These are phyloP conservation scores for Cryomyces minteri DNA, from an alignment of 495 filamentous ascomycete species.

Conservation along the genomic window DNA sequence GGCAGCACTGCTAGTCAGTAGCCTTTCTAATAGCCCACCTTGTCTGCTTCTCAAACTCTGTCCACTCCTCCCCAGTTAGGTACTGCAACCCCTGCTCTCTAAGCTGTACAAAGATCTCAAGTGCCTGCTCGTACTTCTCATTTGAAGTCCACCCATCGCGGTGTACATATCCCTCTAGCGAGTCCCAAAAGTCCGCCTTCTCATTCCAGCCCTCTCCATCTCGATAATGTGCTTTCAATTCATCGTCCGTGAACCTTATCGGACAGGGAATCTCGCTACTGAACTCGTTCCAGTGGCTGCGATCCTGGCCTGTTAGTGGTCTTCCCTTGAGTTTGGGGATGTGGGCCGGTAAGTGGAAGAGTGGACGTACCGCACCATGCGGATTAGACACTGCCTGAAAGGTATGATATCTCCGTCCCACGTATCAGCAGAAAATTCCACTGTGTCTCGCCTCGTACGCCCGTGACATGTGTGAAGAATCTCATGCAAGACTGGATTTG, in stretches of 20 bases:
- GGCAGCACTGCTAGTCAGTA: no score
- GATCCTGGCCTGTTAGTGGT: constrained; percentile 10
- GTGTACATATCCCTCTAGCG: constrained; percentile 4
- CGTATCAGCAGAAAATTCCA: constrained; percentile 1
- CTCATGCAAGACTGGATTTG: neutral
- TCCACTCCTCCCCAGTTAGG: constrained; percentile 5
- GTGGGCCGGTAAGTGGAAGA: constrained; percentile 6
- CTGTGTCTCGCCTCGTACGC: neutral
- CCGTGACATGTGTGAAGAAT: neutral
- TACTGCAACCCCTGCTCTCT: constrained; percentile 7
- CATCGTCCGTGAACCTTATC: constrained; percentile 14
- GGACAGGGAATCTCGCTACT: constrained; percentile 12
- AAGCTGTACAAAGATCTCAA: constrained; percentile 11
- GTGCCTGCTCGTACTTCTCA: constrained; percentile 9
- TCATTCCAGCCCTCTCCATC: constrained; percentile 15
- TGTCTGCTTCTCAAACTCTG: constrained; percentile 7
- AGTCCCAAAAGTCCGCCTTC: constrained; percentile 11
- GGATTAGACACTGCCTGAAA: constrained; percentile 1
- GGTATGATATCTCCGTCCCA: constrained; percentile 2
- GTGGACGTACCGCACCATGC: constrained; percentile 7
- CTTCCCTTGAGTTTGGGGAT: no score
- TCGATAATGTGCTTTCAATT: constrained; percentile 8
- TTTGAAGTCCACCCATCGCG: constrained; percentile 11
- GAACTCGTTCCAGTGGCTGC: constrained; percentile 17
- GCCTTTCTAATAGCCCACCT: constrained; percentile 10